Evolutionary conservation across 768 basidiomycete genomes (phyloP).

Genomic region (Leccinum sublutescens): DNA sequence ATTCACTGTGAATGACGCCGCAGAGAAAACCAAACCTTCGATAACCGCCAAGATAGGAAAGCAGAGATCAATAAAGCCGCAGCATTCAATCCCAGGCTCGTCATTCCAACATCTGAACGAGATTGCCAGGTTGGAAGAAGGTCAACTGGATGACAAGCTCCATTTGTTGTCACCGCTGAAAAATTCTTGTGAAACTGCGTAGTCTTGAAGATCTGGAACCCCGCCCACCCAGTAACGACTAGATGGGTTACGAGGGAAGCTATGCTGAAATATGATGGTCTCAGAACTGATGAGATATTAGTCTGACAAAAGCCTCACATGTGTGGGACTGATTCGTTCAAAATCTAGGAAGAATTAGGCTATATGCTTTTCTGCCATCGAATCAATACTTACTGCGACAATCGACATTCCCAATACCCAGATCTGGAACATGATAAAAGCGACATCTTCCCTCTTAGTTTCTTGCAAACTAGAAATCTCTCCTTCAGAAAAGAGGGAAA

Average conservation of each 20-base stretch:
- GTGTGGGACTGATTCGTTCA: conserved; percentile 82
- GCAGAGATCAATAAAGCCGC: conserved; percentile 57
- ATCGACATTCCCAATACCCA: conserved; percentile 81
- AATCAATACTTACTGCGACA: conserved; percentile 45
- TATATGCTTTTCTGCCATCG: conserved; percentile 18
- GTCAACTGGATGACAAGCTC: conserved; percentile 56
- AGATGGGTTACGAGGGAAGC: conserved; percentile 74
- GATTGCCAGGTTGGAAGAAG: conserved; percentile 60
- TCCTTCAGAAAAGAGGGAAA: not conserved
- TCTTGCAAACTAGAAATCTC: conserved; percentile 52
- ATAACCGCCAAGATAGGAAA: conserved; percentile 69
- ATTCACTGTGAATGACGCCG: too few species aligned
- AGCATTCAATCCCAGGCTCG: conserved; percentile 61
- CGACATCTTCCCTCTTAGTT: conserved; percentile 75
- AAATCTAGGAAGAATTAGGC: conserved; percentile 22
- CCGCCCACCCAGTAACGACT: conserved; percentile 71
- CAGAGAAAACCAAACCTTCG: conserved; percentile 49
- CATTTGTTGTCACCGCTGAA: conserved; percentile 53
- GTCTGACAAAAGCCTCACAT: conserved; percentile 33
- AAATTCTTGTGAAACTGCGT: conserved; percentile 57
- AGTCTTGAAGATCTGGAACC: conserved; percentile 63
- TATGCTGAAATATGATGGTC: conserved; percentile 31
- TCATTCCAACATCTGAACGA: conserved; percentile 59
- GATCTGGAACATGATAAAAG: conserved; percentile 75
- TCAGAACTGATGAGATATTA: not conserved